Percentiles rank a stretch among this genome's conserved stretches.
Conservation (phyloP, 2,329 filamentous ascomycete species). For the Colletotrichum paranaense region DNA sequence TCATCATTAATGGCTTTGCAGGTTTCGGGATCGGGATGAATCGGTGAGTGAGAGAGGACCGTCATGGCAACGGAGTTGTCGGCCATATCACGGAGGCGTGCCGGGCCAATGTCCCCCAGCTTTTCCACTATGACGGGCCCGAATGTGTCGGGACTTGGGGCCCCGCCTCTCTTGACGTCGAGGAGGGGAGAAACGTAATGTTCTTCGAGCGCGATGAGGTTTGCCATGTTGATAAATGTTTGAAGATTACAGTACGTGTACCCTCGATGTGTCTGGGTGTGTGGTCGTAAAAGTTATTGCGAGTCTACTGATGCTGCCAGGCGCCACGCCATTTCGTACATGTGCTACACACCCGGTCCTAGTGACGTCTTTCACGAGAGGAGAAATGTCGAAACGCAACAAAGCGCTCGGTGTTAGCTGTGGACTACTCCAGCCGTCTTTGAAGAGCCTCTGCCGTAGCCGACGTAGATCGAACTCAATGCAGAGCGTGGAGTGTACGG, state of each 20-base stretch:
- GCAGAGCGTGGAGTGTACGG: too few species aligned
- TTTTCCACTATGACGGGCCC: conserved; percentile 1
- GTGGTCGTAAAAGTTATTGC: neutral
- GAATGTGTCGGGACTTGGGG: neutral
- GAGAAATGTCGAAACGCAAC: neutral
- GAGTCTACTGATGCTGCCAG: neutral
- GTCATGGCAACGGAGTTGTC: conserved; percentile 6
- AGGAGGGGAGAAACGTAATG: conserved; percentile 19
- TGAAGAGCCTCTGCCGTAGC: neutral
- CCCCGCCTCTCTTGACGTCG: neutral
- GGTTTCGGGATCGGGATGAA: neutral
- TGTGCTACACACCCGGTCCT: too few species aligned
- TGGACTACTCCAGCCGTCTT: neutral
- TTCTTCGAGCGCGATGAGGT: conserved; percentile 15
- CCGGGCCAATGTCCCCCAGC: conserved; percentile 1
- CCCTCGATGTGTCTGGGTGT: neutral
- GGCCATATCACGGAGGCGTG: conserved; percentile 14
- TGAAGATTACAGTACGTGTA: too few species aligned
- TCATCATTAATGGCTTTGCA: conserved; percentile 27
- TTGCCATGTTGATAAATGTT: neutral
- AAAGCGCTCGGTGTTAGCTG: neutral
- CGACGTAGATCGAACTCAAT: neutral
- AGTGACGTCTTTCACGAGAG: neutral
- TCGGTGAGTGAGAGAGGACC: conserved; percentile 16
- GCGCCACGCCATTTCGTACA: neutral